Evolutionary conservation across 2,329 filamentous ascomycete species (phyloP).

Genomic region (Canariomyces notabilis): DNA sequence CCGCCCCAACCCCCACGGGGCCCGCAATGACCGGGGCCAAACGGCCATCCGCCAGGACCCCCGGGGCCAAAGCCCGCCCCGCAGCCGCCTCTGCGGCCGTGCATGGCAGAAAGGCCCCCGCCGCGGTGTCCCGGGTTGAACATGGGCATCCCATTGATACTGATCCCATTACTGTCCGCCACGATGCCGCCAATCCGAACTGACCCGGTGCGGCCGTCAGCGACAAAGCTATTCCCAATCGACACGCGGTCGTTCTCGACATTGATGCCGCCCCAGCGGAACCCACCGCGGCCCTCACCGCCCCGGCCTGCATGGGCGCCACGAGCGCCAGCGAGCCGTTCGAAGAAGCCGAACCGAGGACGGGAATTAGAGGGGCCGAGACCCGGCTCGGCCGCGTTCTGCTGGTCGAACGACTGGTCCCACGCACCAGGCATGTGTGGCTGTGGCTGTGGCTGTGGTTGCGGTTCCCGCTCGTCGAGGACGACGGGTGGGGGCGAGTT

Average conservation of each 20-base stretch:
- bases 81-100: constrained; percentile 4
- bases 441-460: background rate
- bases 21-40: constrained; percentile 5
- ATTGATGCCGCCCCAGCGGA: constrained; percentile 36
- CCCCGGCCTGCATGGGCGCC: constrained; percentile 7
- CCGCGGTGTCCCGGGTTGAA: constrained; percentile 9
- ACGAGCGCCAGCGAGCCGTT: constrained; percentile 10
- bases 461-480: too few relatives aligned
- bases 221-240: constrained; percentile 40
- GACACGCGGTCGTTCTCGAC: constrained; percentile 41
- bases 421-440: constrained; percentile 31
- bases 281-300: constrained; percentile 19
- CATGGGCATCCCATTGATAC: constrained; percentile 25
- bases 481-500: constrained; percentile 1
- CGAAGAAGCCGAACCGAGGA: constrained; percentile 17
- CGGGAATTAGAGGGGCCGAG: background rate
- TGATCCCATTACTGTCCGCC: constrained; percentile 33
- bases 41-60: constrained; percentile 2
- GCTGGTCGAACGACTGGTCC: constrained; percentile 29
- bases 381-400: constrained; percentile 2
- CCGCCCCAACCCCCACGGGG: constrained; percentile 1
- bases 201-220: constrained; percentile 36
- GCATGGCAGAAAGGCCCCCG: background rate
- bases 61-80: background rate
- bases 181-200: constrained; percentile 42